A percentile compares a stretch with the other conserved stretches of the same genome.
phyloP scores from a whole-genome alignment of 179 eudicot species.

The Pouteria campechiana region DNA sequence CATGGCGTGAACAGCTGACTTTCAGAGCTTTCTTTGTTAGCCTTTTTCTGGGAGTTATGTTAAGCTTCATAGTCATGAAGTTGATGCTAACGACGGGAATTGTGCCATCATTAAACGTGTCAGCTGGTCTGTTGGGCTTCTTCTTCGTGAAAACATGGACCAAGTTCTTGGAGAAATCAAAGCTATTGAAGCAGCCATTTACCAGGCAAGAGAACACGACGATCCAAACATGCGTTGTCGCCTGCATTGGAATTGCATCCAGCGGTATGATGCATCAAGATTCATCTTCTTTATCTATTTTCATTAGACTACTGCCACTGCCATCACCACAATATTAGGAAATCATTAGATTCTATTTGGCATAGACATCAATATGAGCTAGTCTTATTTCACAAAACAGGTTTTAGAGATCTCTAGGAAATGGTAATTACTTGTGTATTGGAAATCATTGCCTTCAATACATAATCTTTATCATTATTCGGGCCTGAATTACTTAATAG shows the following conservation, averaged over 20 bases:
- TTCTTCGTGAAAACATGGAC: conserved; percentile 22
- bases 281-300: too few species aligned
- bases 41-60: conserved; percentile 11
- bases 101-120: conserved; percentile 18
- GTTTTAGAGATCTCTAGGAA: too few species aligned
- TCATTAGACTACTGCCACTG: too few species aligned
- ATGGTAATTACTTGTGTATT: too few species aligned
- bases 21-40: conserved; percentile 17
- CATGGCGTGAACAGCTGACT: conserved; percentile 19
- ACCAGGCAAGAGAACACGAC: conserved; percentile 23
- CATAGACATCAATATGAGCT: too few species aligned
- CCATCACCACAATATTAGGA: too few species aligned
- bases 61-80: conserved; percentile 19
- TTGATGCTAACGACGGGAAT: conserved; percentile 19
- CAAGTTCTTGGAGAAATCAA: conserved; percentile 10
- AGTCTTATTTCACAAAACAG: too few species aligned
- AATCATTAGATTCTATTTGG: too few species aligned
- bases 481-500: too few species aligned
- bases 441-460: too few species aligned
- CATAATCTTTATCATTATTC: too few species aligned
- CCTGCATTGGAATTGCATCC: conserved; percentile 18
- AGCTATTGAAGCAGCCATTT: conserved; percentile 14
- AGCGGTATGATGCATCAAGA: too few species aligned
- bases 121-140: conserved; percentile 20
- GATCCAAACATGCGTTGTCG: conserved; percentile 22